Evolutionary conservation across 371 early-diverging fungal genomes (phyloP), one percentile per base, ranked within the genome.

Genomic region (Encephalitozoon intestinalis): DNA sequence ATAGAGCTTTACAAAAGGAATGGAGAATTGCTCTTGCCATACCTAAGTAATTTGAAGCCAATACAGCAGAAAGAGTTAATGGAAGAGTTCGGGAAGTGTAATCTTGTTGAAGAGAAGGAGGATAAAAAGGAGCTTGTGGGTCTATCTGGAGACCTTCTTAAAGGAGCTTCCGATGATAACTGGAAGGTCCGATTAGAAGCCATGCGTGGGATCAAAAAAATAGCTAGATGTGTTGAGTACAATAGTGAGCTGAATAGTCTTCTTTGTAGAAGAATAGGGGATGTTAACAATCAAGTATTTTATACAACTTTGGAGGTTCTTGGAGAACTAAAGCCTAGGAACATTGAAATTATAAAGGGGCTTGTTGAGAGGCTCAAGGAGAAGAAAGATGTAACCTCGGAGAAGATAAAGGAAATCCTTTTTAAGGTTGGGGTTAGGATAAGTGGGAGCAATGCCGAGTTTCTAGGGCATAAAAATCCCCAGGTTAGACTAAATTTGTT

Each of bases 11-110:
- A 76, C 51, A 76, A 68, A 23, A 67, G 34, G n/a, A 40, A 63
- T 8, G 76, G 72, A 40, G 67, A 80, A 18, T 43, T 26, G 1
- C 54, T 80, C 18, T 39, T 52, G 23, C 44, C 49, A 49, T 73
- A 70, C 63, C 40, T 80, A 40, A 41, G 41, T 49, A 41, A 65
- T 9, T 9, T 77, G 12, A 80, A 80, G 52, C 80, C 80, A 4
- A 73, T 80, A 63, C 50, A 44, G 43, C 12, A 73, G 21, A 80
- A 80, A 51, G 80, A 80, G 18, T 18, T 80, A 52, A 65, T 76
- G 64, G 76, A 67, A 21, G 49, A 66, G 26, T 65, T 73, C 52
- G 51, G 23, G 2, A 68, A 68, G 21, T 49, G 28, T 21, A 30
- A 31, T 6, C 31, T 23, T 41, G 8, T 50, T 18, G 34, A 12